Percentiles rank a stretch among this genome's conserved stretches.
phyloP scores from a whole-genome alignment of 2,329 filamentous ascomycete genomes.

The Botryosphaeria agaves region DNA sequence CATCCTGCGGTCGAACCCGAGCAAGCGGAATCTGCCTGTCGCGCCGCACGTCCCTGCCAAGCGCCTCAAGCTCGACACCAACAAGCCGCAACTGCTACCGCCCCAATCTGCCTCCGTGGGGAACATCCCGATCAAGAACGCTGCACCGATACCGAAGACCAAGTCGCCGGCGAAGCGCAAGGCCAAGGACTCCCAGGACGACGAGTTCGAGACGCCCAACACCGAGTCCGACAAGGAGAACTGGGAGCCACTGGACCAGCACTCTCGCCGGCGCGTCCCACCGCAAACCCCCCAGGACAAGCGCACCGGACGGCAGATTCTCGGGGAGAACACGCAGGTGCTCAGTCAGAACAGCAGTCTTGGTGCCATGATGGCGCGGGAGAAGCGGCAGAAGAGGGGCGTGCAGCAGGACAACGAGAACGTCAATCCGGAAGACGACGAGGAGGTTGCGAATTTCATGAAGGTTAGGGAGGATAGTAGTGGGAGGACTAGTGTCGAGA shows the following conservation, averaged over 20 bases:
- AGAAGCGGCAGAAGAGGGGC: slow-evolving; percentile 6
- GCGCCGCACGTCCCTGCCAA: slow-evolving; percentile 14
- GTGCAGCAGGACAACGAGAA: slow-evolving; percentile 11
- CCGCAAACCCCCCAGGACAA: slow-evolving; percentile 1
- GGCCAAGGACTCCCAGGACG: slow-evolving; percentile 9
- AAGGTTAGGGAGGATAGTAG: slow-evolving; percentile 44
- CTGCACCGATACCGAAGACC: background rate
- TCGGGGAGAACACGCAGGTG: slow-evolving; percentile 28
- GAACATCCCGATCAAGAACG: background rate
- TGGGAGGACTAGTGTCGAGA: slow-evolving; percentile 15
- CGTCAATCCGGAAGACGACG: slow-evolving; percentile 31
- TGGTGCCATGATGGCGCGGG: slow-evolving; percentile 15
- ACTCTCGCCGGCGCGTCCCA: slow-evolving; percentile 27
- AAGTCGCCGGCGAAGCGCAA: slow-evolving; percentile 6
- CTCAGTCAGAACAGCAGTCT: slow-evolving; percentile 20
- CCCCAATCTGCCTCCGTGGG: slow-evolving; percentile 16
- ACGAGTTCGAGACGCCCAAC: slow-evolving; percentile 33
- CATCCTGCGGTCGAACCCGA: slow-evolving; percentile 33
- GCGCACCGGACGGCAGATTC: slow-evolving; percentile 16
- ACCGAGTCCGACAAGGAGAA: slow-evolving; percentile 93
- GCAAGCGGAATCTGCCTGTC: slow-evolving; percentile 44
- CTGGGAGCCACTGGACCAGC: slow-evolving; percentile 39
- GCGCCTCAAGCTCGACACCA: slow-evolving; percentile 25
- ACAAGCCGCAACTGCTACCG: slow-evolving; percentile 22
- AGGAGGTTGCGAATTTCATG: slow-evolving; percentile 62